phyloP scores from a whole-genome alignment of 2,329 filamentous ascomycete species.

The Rhytidhysteron rufulum region DNA sequence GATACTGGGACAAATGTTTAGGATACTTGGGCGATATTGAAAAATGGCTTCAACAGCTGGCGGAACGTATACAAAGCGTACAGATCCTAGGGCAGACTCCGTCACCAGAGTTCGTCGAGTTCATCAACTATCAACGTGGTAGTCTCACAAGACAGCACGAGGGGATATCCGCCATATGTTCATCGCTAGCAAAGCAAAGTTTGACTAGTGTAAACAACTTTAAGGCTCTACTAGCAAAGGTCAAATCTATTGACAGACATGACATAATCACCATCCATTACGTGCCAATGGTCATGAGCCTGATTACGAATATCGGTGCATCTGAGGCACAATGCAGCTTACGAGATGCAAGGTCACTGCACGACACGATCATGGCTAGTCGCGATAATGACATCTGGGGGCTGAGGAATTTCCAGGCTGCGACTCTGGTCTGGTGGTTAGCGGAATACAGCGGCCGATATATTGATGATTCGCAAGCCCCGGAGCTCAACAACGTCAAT shows the following conservation, averaged over 20 bases:
- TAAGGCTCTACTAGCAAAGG: conserved; percentile 61
- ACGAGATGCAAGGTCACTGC: conserved; percentile 65
- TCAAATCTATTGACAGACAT: conserved; percentile 72
- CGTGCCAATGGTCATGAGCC: conserved; percentile 72
- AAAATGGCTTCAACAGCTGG: conserved; percentile 69
- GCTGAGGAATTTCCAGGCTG: conserved; percentile 72
- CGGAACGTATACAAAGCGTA: conserved; percentile 71
- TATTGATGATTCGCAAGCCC: conserved; percentile 63
- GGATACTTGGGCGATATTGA: conserved; percentile 73
- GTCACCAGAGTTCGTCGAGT: conserved; percentile 66
- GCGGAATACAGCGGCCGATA: conserved; percentile 91
- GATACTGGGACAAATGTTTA: conserved; percentile 72
- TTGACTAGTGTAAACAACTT: conserved; percentile 71
- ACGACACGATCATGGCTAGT: conserved; percentile 63
- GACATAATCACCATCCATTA: conserved; percentile 75
- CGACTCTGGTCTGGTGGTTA: conserved; percentile 80
- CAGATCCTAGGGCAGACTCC: conserved; percentile 67
- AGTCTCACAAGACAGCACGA: conserved; percentile 90
- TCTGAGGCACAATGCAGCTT: conserved; percentile 66
- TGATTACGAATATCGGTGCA: conserved; percentile 74
- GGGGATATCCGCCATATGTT: conserved; percentile 74
- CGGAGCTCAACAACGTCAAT: conserved; percentile 51
- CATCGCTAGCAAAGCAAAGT: conserved; percentile 71
- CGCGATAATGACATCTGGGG: conserved; percentile 68
- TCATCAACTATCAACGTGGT: conserved; percentile 72